A percentile compares a stretch with the other conserved stretches of the same genome.
Conservation (phyloP, 2,329 filamentous ascomycete genomes). For the Daldinia eschscholtzii region DNA sequence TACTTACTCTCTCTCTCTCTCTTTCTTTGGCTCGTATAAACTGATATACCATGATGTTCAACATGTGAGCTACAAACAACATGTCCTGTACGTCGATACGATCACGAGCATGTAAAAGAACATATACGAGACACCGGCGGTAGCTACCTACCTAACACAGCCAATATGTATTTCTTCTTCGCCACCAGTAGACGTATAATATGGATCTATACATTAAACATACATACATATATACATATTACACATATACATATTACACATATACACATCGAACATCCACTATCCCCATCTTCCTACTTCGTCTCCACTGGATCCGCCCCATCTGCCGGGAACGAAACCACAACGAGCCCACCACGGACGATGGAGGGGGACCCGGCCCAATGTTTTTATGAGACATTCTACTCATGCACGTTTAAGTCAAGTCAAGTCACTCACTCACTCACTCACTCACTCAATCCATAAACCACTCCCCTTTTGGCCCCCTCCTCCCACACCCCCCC, state of each 20-base stretch:
- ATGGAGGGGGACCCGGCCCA: slow-evolving; percentile 5
- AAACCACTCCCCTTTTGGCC: neutral
- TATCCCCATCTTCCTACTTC: neutral
- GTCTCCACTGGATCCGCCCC: slow-evolving; percentile 4
- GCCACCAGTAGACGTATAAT: neutral
- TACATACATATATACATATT: neutral
- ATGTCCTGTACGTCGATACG: neutral
- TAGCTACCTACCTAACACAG: neutral
- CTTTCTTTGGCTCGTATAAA: neutral
- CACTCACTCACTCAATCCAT: neutral
- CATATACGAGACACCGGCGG: neutral
- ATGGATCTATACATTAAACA: neutral
- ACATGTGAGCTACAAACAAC: neutral
- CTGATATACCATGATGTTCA: neutral
- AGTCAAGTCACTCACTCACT: neutral
- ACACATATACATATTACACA: neutral
- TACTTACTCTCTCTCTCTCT: neutral
- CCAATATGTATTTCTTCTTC: neutral
- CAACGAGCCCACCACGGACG: neutral
- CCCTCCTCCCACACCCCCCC: neutral
- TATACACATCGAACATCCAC: neutral
- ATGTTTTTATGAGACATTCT: slow-evolving; percentile 13
- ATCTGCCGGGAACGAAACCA: slow-evolving; percentile 2
- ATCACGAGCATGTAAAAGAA: slow-evolving; percentile 1
- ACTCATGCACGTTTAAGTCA: slow-evolving; percentile 5